These are phyloP conservation scores for Coemansia sp. DNA, from an alignment of 192 early-diverging fungal genomes.

Conservation along the genomic window DNA sequence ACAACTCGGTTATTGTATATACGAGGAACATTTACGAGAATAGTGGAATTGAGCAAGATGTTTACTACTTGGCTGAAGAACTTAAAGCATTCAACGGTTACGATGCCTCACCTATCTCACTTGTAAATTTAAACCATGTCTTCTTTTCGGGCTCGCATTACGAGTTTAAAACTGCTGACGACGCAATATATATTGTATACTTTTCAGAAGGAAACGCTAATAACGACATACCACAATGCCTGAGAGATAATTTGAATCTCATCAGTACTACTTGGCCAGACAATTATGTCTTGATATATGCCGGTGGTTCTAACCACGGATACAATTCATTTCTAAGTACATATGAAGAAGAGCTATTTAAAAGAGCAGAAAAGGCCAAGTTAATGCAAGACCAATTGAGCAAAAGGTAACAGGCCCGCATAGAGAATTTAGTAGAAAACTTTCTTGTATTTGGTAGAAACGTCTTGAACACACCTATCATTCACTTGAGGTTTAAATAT, in stretches of 20 bases:
- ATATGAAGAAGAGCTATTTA: not conserved
- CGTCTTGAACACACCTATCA: not conserved
- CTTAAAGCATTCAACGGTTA: not conserved
- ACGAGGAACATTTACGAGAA: not conserved
- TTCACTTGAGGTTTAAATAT: not conserved
- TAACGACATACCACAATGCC: not conserved
- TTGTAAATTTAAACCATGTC: not conserved
- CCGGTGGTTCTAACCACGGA: not conserved
- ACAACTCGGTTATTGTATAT: not conserved
- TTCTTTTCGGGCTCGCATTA: not conserved
- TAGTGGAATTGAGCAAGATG: not conserved
- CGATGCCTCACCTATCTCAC: not conserved
- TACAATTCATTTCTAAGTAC: not conserved
- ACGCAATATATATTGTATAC: not conserved
- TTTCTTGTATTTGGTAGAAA: not conserved
- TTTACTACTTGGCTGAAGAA: not conserved
- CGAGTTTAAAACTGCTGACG: not conserved
- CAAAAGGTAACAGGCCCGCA: not conserved
- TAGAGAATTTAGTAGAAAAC: not conserved
- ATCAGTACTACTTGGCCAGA: not conserved
- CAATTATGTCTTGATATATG: not conserved
- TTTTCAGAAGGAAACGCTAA: not conserved
- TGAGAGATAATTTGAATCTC: not conserved
- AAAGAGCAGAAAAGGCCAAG: not conserved
- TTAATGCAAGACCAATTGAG: not conserved